phyloP scores from a whole-genome alignment of 352 stramenopile genomes.

The Phytophthora nicotianae region DNA sequence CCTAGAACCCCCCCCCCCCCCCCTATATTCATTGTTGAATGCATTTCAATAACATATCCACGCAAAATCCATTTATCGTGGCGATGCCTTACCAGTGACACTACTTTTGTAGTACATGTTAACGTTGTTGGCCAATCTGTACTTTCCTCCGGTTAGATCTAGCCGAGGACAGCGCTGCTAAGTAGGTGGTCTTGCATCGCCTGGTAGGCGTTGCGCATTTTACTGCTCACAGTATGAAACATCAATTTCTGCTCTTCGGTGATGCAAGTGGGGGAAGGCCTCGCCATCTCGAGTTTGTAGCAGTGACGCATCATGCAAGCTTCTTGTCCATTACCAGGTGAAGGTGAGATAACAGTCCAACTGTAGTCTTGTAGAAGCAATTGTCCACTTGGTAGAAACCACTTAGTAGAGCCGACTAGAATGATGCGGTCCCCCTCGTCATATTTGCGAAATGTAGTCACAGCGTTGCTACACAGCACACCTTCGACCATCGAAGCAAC shows the following conservation, averaged over 20 bases:
- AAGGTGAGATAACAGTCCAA: constrained; percentile 26
- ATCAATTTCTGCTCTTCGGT: constrained; percentile 6
- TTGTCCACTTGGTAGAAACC: constrained; percentile 23
- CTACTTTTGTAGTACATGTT: no score
- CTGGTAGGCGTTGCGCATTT: constrained; percentile 15
- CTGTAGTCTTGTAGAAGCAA: constrained; percentile 26
- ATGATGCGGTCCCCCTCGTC: constrained; percentile 22
- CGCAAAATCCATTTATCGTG: no score
- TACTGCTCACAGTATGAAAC: constrained; percentile 6
- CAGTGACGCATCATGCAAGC: constrained; percentile 16
- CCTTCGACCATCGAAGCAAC: constrained; percentile 13
- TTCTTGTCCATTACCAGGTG: background rate
- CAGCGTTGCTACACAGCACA: background rate
- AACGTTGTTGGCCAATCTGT: no score
- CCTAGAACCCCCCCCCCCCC: no score
- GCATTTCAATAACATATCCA: no score
- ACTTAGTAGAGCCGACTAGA: constrained; percentile 20
- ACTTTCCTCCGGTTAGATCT: background rate
- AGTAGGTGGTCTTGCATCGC: constrained; percentile 10
- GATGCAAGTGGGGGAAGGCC: background rate
- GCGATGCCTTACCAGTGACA: no score
- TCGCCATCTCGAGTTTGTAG: constrained; percentile 19
- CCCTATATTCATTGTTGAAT: no score
- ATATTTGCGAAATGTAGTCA: constrained; percentile 22
- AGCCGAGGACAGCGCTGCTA: background rate